Evolutionary conservation across 1,284 basidiomycete species (phyloP).

Genomic region (Naganishia sp.): DNA sequence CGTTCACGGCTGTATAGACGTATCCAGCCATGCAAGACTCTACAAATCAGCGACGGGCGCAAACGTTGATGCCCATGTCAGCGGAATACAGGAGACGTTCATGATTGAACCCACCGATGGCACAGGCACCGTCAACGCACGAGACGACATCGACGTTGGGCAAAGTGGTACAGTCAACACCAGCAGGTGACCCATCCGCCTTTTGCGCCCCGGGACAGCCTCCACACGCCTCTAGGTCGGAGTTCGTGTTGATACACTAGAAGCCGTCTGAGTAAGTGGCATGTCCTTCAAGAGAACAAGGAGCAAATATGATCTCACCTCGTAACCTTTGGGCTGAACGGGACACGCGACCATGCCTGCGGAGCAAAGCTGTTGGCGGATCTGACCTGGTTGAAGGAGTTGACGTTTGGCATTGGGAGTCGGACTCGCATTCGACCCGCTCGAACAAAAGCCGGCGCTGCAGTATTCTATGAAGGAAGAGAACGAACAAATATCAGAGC

Average conservation of each 20-base stretch:
- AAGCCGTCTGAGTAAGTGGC: background rate
- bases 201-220: constrained; percentile 4
- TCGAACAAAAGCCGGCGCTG: constrained; percentile 1
- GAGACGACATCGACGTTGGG: constrained; percentile 7
- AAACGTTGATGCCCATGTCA: background rate
- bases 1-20: background rate
- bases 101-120: background rate
- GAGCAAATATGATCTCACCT: background rate
- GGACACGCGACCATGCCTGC: constrained; percentile 13
- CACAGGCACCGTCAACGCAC: constrained; percentile 6
- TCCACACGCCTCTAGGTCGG: constrained; percentile 11
- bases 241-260: constrained; percentile 11
- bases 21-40: constrained; percentile 1
- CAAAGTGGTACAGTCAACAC: constrained; percentile 8
- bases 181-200: background rate
- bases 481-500: background rate
- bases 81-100: background rate
- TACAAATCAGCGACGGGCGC: background rate
- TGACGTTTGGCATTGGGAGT: constrained; percentile 10
- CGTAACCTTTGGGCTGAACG: constrained; percentile 10
- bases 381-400: background rate
- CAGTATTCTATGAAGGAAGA: constrained; percentile 2
- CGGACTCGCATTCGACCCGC: constrained; percentile 1
- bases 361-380: constrained; percentile 10
- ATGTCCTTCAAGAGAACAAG: too few species aligned